Percentiles rank a stretch among this genome's conserved stretches.
phyloP scores from a whole-genome alignment of 163 green algal species.

The Volvox carteri region DNA sequence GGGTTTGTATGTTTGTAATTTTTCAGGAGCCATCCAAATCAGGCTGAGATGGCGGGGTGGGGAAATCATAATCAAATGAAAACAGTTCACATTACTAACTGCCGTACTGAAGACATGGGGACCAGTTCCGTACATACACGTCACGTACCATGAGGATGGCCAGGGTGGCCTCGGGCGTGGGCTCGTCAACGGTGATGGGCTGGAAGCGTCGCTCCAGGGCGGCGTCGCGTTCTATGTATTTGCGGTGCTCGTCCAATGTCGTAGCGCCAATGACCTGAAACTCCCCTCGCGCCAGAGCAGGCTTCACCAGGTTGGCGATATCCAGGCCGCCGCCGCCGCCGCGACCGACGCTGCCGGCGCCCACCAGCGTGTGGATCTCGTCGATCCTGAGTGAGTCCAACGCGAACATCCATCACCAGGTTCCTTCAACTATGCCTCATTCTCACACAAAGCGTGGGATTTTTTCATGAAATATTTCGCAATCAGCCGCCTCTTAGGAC shows the following conservation, averaged over 20 bases:
- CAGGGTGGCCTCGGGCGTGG: conserved; percentile 81
- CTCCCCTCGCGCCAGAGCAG: conserved; percentile 86
- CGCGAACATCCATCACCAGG: no score
- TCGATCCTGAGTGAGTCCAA: conserved; percentile 89
- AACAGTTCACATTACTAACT: not conserved
- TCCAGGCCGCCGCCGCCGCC: conserved; percentile 83
- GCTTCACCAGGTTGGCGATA: conserved; percentile 92
- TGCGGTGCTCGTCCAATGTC: conserved; percentile 89
- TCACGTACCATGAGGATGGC: conserved; percentile 78
- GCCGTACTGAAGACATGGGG: not conserved
- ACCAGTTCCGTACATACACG: not conserved
- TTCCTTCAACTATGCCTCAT: no score
- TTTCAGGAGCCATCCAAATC: not conserved
- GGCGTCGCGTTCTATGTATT: conserved; percentile 93
- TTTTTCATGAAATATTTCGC: no score
- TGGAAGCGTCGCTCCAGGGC: conserved; percentile 93
- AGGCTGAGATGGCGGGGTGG: no score
- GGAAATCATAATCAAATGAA: no score
- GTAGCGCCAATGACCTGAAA: conserved; percentile 93
- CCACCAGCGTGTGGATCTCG: conserved; percentile 95
- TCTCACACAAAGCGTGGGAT: no score
- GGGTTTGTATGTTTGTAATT: no score
- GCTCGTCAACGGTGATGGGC: conserved; percentile 89
- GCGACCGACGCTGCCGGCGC: conserved; percentile 80
- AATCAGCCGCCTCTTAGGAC: no score